These are phyloP conservation scores for Decorospora gaudefroyi DNA, from an alignment of 2,329 filamentous ascomycete genomes.

Conservation along the genomic window DNA sequence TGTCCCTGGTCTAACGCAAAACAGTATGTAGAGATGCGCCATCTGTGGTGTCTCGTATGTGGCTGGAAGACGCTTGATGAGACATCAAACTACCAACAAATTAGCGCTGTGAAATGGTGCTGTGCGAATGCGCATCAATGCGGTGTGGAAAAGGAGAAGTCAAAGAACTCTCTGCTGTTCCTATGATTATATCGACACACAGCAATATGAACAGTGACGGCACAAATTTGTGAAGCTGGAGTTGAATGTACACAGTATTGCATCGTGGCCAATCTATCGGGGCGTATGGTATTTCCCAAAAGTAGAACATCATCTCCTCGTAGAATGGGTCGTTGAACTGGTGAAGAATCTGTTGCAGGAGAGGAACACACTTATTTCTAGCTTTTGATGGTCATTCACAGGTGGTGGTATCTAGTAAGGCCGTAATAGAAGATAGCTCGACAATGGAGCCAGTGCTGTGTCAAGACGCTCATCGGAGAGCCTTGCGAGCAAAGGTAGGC, in stretches of 20 bases:
- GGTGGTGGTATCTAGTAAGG: constrained; percentile 42
- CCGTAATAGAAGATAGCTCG: constrained; percentile 23
- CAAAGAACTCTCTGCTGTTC: too few relatives aligned
- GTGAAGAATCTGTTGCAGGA: background rate
- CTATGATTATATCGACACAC: background rate
- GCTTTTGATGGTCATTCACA: constrained; percentile 33
- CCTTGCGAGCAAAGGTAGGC: constrained; percentile 89
- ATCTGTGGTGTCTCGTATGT: constrained; percentile 6
- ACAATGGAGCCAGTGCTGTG: too few relatives aligned
- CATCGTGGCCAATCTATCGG: background rate
- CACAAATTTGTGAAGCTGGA: background rate
- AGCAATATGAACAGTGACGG: background rate
- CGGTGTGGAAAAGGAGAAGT: too few relatives aligned
- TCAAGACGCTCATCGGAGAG: constrained; percentile 51
- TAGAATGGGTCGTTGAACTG: background rate
- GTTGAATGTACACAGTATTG: background rate
- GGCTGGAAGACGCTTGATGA: constrained; percentile 7
- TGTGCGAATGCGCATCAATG: too few relatives aligned
- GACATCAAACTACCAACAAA: constrained; percentile 10
- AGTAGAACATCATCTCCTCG: background rate
- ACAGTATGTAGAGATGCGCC: constrained; percentile 1
- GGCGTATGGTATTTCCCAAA: background rate
- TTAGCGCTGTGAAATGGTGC: too few relatives aligned
- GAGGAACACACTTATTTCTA: constrained; percentile 15
- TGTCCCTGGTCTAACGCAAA: constrained; percentile 48